Conservation (phyloP, 2,329 filamentous ascomycete genomes). For the Phaeophleospora eucalypticola region DNA sequence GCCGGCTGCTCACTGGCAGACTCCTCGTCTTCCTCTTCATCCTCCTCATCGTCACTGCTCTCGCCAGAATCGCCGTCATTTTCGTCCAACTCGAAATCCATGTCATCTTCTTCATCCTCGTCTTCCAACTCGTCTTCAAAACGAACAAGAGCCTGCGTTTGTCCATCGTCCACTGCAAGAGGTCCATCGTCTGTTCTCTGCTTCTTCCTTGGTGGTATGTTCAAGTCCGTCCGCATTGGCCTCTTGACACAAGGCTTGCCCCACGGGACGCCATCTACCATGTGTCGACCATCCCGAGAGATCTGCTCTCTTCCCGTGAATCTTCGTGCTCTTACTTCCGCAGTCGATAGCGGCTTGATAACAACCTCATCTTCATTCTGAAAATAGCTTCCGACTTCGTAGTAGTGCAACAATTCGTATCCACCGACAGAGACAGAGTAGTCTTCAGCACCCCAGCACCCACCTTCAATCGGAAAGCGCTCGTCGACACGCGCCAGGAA, state of each 20-base stretch:
- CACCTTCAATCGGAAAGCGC: constrained; percentile 73
- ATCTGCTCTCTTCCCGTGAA: constrained; percentile 80
- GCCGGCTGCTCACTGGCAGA: background rate
- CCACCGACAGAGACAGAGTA: constrained; percentile 75
- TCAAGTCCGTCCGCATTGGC: constrained; percentile 38
- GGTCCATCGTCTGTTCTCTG: constrained; percentile 37
- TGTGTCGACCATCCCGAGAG: constrained; percentile 68
- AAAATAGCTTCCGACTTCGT: constrained; percentile 63
- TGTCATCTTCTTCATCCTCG: constrained; percentile 19
- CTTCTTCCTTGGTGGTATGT: constrained; percentile 29
- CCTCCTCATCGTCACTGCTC: constrained; percentile 11
- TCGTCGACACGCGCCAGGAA: constrained; percentile 76
- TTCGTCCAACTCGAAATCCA: constrained; percentile 17
- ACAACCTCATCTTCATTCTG: constrained; percentile 80
- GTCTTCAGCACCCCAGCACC: constrained; percentile 82
- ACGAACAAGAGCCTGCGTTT: constrained; percentile 35
- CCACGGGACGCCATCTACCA: constrained; percentile 82
- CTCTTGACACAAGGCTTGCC: constrained; percentile 65
- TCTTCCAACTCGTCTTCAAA: constrained; percentile 25
- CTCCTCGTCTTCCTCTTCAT: constrained; percentile 5
- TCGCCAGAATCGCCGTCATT: constrained; percentile 22
- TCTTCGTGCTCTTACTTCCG: constrained; percentile 68
- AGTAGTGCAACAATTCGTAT: constrained; percentile 87
- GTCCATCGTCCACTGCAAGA: constrained; percentile 27
- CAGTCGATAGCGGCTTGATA: constrained; percentile 71